Evolutionary conservation across 2,329 filamentous ascomycete genomes (phyloP).

Genomic region (Colletotrichum sp.): DNA sequence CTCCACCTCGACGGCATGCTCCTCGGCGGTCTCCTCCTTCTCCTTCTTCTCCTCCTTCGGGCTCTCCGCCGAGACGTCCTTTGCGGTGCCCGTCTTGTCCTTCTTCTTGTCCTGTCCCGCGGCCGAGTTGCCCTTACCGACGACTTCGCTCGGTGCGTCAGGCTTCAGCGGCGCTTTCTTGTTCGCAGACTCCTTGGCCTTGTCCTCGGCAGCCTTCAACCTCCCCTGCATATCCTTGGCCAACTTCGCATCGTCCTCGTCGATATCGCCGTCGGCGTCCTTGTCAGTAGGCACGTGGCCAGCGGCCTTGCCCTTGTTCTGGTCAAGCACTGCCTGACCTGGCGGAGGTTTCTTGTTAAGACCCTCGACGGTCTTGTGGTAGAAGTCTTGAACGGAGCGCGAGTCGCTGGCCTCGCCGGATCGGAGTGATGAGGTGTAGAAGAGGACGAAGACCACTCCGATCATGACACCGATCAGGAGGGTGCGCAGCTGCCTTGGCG

Average conservation of each 20-base stretch:
- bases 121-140: constrained; percentile 64
- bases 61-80: constrained; percentile 37
- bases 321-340: constrained; percentile 45
- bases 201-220: constrained; percentile 71
- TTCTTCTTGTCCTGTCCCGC: constrained; percentile 52
- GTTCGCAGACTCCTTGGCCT: constrained; percentile 72
- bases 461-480: constrained; percentile 69
- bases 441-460: constrained; percentile 71
- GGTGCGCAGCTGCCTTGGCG: constrained; percentile 72
- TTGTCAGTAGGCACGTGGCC: constrained; percentile 50
- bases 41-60: constrained; percentile 39
- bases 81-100: constrained; percentile 56
- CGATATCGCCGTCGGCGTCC: constrained; percentile 60
- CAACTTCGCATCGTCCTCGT: constrained; percentile 60
- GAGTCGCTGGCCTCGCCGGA: constrained; percentile 52
- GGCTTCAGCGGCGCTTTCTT: constrained; percentile 68
- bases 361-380: constrained; percentile 63
- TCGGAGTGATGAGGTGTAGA: constrained; percentile 70
- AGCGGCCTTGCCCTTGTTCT: constrained; percentile 40
- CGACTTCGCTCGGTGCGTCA: constrained; percentile 60
- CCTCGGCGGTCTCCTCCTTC: constrained; percentile 59
- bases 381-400: constrained; percentile 58
- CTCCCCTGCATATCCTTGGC: constrained; percentile 63
- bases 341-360: constrained; percentile 33
- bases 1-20: constrained; percentile 71